A percentile compares a stretch with the other conserved stretches of the same genome.
These are phyloP conservation scores for Ceratocystis ficicola DNA, from an alignment of 2,329 filamentous ascomycete genomes.

Conservation along the genomic window DNA sequence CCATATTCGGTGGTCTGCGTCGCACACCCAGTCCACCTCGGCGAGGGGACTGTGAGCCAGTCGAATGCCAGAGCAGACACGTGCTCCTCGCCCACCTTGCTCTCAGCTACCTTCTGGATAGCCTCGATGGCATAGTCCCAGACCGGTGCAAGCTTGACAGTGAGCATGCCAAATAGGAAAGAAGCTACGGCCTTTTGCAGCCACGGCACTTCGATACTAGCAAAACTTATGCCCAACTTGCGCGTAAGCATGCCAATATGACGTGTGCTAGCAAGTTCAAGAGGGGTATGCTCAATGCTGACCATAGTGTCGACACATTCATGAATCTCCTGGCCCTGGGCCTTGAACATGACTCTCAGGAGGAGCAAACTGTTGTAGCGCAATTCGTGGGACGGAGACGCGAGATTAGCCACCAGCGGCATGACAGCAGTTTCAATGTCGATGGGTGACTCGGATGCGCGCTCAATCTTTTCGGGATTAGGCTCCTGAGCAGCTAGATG, in stretches of 20 bases:
- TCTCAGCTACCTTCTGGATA: constrained; percentile 61
- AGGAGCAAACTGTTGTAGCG: constrained; percentile 62
- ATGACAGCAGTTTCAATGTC: constrained; percentile 50
- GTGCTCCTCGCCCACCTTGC: constrained; percentile 57
- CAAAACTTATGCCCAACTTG: constrained; percentile 56
- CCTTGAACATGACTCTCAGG: constrained; percentile 46
- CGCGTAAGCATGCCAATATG: constrained; percentile 76
- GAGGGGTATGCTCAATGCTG: constrained; percentile 64
- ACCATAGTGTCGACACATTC: constrained; percentile 46
- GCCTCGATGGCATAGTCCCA: constrained; percentile 76
- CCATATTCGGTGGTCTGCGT: constrained; percentile 29
- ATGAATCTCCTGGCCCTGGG: constrained; percentile 27
- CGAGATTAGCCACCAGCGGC: constrained; percentile 60
- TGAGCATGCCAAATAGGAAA: constrained; percentile 82
- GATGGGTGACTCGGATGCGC: constrained; percentile 23
- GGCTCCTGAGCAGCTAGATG: constrained; percentile 11
- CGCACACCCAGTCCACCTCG: constrained; percentile 39
- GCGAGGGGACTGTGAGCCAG: constrained; percentile 56
- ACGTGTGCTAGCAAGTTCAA: constrained; percentile 64
- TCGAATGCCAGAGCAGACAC: constrained; percentile 61
- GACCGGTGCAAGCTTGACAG: constrained; percentile 68
- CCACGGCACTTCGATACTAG: constrained; percentile 48
- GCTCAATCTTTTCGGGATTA: neutral
- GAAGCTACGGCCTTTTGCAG: constrained; percentile 60
- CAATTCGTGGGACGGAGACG: constrained; percentile 61